Conservation (phyloP, 305 asterid genomes). For the Solanum hybrid region DNA sequence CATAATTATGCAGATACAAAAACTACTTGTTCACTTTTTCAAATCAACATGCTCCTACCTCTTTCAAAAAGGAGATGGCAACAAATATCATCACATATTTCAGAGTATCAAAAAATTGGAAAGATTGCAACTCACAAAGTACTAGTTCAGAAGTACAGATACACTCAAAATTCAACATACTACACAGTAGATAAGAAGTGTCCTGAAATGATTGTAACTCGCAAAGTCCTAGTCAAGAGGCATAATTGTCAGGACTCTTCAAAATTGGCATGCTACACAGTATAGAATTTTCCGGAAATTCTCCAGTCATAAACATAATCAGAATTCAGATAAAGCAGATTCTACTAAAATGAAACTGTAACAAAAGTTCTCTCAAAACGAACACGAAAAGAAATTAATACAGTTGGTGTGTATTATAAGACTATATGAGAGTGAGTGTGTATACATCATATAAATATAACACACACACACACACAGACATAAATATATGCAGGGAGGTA, state of each 20-base stretch:
- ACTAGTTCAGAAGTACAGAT: background rate
- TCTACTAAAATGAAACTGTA: background rate
- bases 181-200: background rate
- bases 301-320: background rate
- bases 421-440: background rate
- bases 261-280: background rate
- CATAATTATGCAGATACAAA: background rate
- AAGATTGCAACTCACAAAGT: background rate
- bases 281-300: background rate
- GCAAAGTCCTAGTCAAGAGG: background rate
- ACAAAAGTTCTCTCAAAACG: background rate
- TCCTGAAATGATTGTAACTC: background rate
- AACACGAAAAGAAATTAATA: background rate
- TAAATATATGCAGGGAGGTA: background rate
- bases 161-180: background rate
- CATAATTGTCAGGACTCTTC: background rate
- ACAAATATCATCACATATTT: background rate
- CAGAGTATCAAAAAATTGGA: background rate
- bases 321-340: background rate
- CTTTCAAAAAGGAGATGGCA: background rate
- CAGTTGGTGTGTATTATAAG: background rate
- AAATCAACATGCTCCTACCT: background rate
- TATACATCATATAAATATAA: background rate
- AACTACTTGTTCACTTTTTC: background rate
- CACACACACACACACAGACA: background rate